Evolutionary conservation across 805 yeast species (phyloP).

Genomic region (Myxozyma melibiosi): DNA sequence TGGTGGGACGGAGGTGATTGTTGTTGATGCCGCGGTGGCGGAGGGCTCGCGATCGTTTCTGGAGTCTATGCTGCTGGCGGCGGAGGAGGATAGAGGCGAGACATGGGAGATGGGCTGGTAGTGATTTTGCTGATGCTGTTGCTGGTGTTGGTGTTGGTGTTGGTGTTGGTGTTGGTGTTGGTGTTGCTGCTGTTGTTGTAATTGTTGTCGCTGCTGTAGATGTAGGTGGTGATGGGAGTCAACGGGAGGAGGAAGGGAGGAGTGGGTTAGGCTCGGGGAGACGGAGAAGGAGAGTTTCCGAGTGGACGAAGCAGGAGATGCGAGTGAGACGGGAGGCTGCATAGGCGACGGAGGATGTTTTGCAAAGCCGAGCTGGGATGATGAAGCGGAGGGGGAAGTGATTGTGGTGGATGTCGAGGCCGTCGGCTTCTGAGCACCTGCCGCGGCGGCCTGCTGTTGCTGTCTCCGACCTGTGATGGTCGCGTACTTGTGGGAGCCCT

Average conservation of each 20-base stretch:
- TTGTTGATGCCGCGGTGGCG: not conserved
- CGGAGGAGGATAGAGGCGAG: not conserved
- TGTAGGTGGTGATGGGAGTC: too few relatives aligned
- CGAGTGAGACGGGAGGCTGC: too few relatives aligned
- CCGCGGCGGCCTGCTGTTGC: not conserved
- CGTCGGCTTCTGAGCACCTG: not conserved
- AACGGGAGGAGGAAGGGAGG: not conserved
- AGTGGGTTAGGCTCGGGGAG: not conserved
- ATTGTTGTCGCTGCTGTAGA: too few relatives aligned
- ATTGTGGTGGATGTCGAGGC: too few relatives aligned
- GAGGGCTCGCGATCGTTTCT: not conserved
- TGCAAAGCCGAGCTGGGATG: too few relatives aligned
- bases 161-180: not conserved
- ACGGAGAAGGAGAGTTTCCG: not conserved
- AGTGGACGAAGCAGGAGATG: too few relatives aligned
- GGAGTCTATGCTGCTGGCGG: not conserved
- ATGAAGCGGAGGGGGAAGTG: too few relatives aligned
- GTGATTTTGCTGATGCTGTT: too few relatives aligned
- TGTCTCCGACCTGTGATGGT: conserved; percentile 22
- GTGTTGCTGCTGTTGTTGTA: not conserved
- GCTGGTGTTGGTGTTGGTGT: not conserved
- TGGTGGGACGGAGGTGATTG: not conserved
- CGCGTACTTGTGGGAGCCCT: conserved; percentile 42
- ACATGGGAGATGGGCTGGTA: too few relatives aligned
- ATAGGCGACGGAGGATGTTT: too few relatives aligned